Base-by-base conservation (phyloP, 169 alveolate genomes). In the Cryptosporidium bovis region DNA sequence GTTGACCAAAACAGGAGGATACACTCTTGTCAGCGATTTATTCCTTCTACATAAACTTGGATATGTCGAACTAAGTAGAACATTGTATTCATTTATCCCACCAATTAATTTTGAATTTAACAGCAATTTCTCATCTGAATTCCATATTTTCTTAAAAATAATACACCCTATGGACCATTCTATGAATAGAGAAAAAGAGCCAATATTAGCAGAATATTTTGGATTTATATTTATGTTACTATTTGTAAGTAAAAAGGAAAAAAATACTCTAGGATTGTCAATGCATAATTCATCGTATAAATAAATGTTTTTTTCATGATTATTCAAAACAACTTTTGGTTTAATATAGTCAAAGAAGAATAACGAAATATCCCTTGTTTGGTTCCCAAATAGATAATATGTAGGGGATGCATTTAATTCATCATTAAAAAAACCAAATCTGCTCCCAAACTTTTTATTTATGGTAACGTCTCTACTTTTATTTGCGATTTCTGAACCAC, bases 141-240 rank as follows among this genome's bases (percentile, higher is more conserved):
- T 71, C 87, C 87, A 77, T 56, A 77, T 44, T 13, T 20, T 56
- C n/a, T 50, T 62, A 48, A 77, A 77, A 20, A 77, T 18, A 58
- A 58, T 71, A 24, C 87, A 77, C 7, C 87, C 87, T 24, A 77
- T 62, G 7, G 69, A 44, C 87, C 87, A 77, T 20, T 77, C 87
- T 20, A 77, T 56, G 7, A 77, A 44, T 18, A 77, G 71, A 24
- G 71, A 77, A 60, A 77, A 36, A 46, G 87, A 77, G 24, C 64
- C 77, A 20, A 77, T 24, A 40, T 62, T 60, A 8, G 77, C 87
- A 18, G 66, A 62, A 62, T 77, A 77, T 66, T 40, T 77, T 56
- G 71, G 64, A 40, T 77, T 51, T 46, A 77, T n/a, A 60, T 77
- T 77, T 56, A 77, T 46, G 24, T 60, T 62, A 24, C 71, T 60